Conservation (phyloP, 139 green algal species). For the Coccomyxa sp. region DNA sequence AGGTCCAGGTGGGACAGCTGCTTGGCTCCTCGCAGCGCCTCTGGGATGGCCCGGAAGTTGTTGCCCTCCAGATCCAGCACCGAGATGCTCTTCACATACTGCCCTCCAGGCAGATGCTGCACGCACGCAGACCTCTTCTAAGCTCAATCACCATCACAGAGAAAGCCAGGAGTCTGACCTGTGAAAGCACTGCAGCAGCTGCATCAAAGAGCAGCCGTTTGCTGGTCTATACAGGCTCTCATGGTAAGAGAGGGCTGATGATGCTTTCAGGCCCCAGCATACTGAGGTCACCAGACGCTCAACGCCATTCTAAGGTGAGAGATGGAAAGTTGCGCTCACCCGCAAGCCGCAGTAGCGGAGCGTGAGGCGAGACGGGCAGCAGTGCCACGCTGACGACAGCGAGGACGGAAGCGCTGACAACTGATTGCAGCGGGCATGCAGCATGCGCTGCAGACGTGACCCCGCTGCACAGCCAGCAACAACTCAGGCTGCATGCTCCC, state of each 20-base stretch:
- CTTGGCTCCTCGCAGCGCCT: slow-evolving; percentile 25
- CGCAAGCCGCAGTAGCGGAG: neutral
- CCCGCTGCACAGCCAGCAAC: neutral
- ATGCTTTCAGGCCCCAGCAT: no score
- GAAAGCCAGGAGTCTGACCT: no score
- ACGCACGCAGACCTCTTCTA: no score
- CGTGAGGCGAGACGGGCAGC: neutral
- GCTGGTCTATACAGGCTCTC: no score
- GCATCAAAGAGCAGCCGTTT: no score
- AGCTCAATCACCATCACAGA: no score
- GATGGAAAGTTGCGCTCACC: no score
- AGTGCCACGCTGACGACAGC: neutral
- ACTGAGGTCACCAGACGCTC: no score
- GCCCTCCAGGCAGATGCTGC: slow-evolving; percentile 30
- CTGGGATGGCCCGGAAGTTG: slow-evolving; percentile 30
- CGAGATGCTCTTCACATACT: slow-evolving; percentile 26
- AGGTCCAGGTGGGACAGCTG: slow-evolving; percentile 38
- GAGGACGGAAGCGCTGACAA: neutral
- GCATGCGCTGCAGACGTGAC: neutral
- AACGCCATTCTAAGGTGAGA: no score
- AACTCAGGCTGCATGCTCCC: no score
- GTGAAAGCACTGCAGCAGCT: no score
- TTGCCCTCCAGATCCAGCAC: slow-evolving; percentile 50
- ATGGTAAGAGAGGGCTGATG: no score
- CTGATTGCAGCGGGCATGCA: neutral